These are phyloP conservation scores for Metschnikowia baotianmanensis DNA, from an alignment of 805 yeast genomes.

Conservation along the genomic window DNA sequence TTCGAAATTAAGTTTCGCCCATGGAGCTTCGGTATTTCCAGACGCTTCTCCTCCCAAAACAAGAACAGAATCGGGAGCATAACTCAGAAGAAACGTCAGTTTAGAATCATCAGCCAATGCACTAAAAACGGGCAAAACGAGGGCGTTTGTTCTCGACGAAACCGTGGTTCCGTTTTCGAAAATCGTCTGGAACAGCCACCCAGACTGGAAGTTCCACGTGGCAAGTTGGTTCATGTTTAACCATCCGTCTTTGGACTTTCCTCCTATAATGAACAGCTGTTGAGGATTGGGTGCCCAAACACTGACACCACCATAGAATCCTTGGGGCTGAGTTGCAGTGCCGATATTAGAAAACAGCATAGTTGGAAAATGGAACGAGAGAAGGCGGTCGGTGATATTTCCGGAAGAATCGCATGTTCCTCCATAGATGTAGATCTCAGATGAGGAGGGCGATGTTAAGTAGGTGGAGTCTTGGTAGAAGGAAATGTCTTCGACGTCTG, in stretches of 20 bases:
- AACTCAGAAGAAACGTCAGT: slow-evolving; percentile 30
- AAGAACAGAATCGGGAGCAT: slow-evolving; percentile 41
- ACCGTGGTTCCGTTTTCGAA: slow-evolving; percentile 27
- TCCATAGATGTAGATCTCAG: slow-evolving; percentile 53
- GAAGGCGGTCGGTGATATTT: slow-evolving; percentile 39
- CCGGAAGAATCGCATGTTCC: slow-evolving; percentile 36
- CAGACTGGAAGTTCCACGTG: slow-evolving; percentile 61
- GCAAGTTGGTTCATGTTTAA: slow-evolving; percentile 72
- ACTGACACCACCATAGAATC: slow-evolving; percentile 52
- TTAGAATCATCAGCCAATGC: slow-evolving; percentile 22
- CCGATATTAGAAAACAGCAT: slow-evolving; percentile 36
- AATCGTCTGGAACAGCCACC: slow-evolving; percentile 58
- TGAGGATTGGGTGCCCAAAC: slow-evolving; percentile 44
- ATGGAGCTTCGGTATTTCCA: slow-evolving; percentile 39
- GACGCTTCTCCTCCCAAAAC: slow-evolving; percentile 60
- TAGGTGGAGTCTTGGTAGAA: slow-evolving; percentile 40
- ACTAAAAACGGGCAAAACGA: slow-evolving; percentile 54
- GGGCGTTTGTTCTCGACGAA: slow-evolving; percentile 52
- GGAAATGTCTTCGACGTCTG: slow-evolving; percentile 26
- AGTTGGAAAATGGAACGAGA: slow-evolving; percentile 41
- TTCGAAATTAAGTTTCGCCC: slow-evolving; percentile 37
- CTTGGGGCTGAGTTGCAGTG: slow-evolving; percentile 53
- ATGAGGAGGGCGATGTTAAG: slow-evolving; percentile 36
- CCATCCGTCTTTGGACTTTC: slow-evolving; percentile 63
- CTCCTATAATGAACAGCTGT: slow-evolving; percentile 61